Evolutionary conservation across 306 rosid species (phyloP), one percentile per base, ranked within the genome.

Genomic region (Malus orientalis): DNA sequence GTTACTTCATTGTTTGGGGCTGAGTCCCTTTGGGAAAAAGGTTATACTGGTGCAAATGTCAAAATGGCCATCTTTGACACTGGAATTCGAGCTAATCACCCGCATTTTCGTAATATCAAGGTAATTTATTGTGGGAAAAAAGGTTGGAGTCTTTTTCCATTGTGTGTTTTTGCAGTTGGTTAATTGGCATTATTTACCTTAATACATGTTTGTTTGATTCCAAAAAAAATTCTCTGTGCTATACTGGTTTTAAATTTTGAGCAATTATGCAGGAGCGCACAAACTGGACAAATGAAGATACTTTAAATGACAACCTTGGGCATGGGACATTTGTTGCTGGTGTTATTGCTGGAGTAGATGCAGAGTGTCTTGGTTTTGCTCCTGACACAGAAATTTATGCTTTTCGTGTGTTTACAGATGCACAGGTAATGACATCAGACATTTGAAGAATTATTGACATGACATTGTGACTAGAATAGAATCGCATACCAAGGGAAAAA

Each of bases 321-420:
- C 98, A 94, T 76, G 98, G 98, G 83, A 92, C 98, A 54, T 94
- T 94, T 81, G 98, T 94, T 78, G 98, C 98, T 66, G 98, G 98
- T 77, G 98, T 94, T 68, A 81, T 91, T 80, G 96, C 98, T 69
- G 97, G 97, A 71, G 88, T 79, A 75, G 93, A 95, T 86, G 78
- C 89, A 27, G 97, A 88, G 69, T 95, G 99, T 79, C 97, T 88
- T 20, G 99, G 99, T 60, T 95, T 92, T 87, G 97, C 97, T 78
- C 99, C 99, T 47, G 99, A 92, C 75, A 88, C 99, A 9, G 99
- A 95, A 89, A 90, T 95, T 71, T 95, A 90, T 88, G 99, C 97
- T 51, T 95, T 95, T 84, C 99, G 99, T 30, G 97, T 92, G 79
- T 95, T 95, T 80, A 95, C 99, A 84, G 99, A 95, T 86, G 96